Evolutionary conservation across 2,329 filamentous ascomycete species (phyloP), one percentile per base, ranked within the genome.

Genomic region (Colletotrichum higginsianum): DNA sequence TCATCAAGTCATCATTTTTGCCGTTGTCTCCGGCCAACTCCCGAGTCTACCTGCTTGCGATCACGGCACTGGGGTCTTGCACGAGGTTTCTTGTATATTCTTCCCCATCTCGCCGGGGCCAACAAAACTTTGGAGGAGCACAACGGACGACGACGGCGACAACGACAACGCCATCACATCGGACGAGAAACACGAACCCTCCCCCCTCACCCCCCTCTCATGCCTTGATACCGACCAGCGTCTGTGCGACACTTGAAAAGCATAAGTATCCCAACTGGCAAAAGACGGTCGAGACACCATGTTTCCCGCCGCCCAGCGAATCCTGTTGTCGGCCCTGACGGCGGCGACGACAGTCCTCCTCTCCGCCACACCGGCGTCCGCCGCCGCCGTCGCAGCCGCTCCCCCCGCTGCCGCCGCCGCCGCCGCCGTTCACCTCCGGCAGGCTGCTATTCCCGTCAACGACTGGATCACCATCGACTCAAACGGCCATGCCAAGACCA

Each of bases 401-500:
- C 23, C 23, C 21, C 21, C 57, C 12, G 71, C 66, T 6, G 50
- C 58, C 13, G 68, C 53, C 8, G 71, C 66, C 9, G 50, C 50
- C 13, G 68, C 58, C 8, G 72, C 61, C 11, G 38, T 75, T 21
- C 47, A 68, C 18, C 68, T 61, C 7, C 66, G 71, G 47, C 58
- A 69, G 35, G 67, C 50, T 15, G 58, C 67, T n/a, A 67, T 50
- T 16, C 55, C 61, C 16, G 67, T 74, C 46, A 65, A 72, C 38
- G 66, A 74, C 4, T 83, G 81, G 81, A 76, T 83, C 38, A 78
- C 78, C 3, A 72, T 83, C 63, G 77, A 81, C 71, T 35, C 67
- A 16, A 40, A 61, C 15, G 80, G 80, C 65, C 61, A 53, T 8
- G 75, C 75, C 7, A 62, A 63, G 35, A 83, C 81, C 44, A 73